Conservation (phyloP, 768 basidiomycete species). For the Podaxis rugospora region DNA sequence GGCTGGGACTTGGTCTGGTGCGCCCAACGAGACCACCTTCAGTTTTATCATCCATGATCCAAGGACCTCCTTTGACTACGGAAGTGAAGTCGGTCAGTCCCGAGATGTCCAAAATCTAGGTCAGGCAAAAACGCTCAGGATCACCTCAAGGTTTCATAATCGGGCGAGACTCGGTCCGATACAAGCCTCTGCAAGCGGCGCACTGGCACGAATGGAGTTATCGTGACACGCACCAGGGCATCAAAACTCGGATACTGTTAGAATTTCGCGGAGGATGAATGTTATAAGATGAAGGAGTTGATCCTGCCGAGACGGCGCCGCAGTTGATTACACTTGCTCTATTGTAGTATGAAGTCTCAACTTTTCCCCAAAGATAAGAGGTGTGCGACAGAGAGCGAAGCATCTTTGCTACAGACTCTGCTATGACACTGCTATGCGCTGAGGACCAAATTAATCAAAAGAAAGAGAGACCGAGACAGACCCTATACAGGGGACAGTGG, state of each 20-base stretch:
- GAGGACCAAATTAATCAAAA: not conserved
- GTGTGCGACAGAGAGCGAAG: not conserved
- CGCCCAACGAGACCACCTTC: not conserved
- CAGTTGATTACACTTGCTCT: not conserved
- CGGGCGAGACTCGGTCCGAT: constrained; percentile 1
- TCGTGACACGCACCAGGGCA: not conserved
- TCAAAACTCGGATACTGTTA: not conserved
- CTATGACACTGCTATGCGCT: no score
- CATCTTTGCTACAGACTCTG: not conserved
- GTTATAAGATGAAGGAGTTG: not conserved
- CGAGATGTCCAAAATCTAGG: not conserved
- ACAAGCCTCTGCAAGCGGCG: not conserved
- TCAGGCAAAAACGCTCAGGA: not conserved
- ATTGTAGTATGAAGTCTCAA: not conserved
- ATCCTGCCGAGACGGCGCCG: constrained; percentile 5
- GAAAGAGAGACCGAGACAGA: not conserved
- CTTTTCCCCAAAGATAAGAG: not conserved
- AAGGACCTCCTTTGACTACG: no score
- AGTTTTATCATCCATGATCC: not conserved
- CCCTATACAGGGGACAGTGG: not conserved
- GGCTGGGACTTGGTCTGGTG: not conserved
- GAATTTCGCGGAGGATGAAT: not conserved
- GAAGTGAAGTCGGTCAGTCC: not conserved
- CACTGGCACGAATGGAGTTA: not conserved
- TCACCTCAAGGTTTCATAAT: not conserved